Evolutionary conservation across 495 filamentous ascomycete genomes (phyloP), one percentile per base, ranked within the genome.

Genomic region (Cairneyella variabilis): DNA sequence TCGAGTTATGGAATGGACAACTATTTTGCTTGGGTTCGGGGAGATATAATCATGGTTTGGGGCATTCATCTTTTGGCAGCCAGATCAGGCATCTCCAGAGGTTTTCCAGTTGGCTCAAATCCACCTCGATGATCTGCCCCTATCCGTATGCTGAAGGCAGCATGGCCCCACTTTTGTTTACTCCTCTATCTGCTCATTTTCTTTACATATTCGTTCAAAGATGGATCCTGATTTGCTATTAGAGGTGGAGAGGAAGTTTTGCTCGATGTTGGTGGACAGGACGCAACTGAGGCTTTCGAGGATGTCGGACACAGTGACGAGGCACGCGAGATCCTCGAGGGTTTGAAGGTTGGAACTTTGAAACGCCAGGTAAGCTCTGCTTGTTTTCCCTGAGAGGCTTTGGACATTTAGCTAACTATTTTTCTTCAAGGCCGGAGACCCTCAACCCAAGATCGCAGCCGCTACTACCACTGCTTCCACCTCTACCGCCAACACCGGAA

Each of bases 271-370:
- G 93, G 77, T 64, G 93, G 93, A 65, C 90, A 96, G 74, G 93
- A 99, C 74, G 88, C 90, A 62, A 95, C 93, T 63, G 95, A 97
- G 73, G 91, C 93, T 51, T 99, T 99, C 69, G 93, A 99, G 77
- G 95, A 99, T 73, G 95, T 99, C 68, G 95, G 95, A 57, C 95
- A 99, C 85, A 93, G 88, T 69, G 95, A 99, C 70, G 95, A 99
- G 77, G 95, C 95, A 54, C 86, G 95, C 47, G 90, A 97, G 76
- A 91, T 96, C 64, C 83, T 99, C 16, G 80, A 85, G 21, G 83
- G 84, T 58, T 75, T 96, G 56, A 73, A 84, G 27, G 83, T 96
- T 57, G 93, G 90, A 49, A 80, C 59, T 23, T 72, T 99, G 61
- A 96, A 96, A 83, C 83, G 91, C 69, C 69, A 84, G 77, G 92